Evolutionary conservation across 2,329 filamentous ascomycete species (phyloP).

Genomic region (Raffaelea arxii): DNA sequence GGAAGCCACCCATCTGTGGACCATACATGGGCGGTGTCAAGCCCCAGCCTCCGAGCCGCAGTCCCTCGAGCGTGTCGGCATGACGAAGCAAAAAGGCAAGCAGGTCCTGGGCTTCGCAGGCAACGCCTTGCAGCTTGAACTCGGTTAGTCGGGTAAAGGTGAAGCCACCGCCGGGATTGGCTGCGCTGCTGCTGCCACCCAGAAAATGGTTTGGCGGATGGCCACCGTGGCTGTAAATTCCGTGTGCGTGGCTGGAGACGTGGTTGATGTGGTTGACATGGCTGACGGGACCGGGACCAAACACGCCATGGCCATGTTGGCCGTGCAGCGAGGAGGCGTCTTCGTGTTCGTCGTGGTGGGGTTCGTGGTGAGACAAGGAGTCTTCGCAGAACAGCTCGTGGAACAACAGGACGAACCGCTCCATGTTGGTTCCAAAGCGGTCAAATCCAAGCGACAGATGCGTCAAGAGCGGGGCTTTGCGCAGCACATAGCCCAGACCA

Average conservation of each 20-base stretch:
- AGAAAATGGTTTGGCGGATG: too few species aligned
- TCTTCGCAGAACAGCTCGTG: conserved; percentile 19
- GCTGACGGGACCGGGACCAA: neutral
- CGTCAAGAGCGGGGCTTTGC: conserved; percentile 25
- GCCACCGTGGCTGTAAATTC: neutral
- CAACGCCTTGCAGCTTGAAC: conserved; percentile 32
- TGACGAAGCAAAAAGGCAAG: conserved; percentile 31
- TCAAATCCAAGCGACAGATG: conserved; percentile 32
- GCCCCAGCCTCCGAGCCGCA: conserved; percentile 35
- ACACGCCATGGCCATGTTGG: neutral
- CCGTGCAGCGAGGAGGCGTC: neutral
- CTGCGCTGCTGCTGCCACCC: neutral
- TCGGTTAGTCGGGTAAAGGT: conserved; percentile 28
- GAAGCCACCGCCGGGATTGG: conserved; percentile 13
- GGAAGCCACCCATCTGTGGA: conserved; percentile 31
- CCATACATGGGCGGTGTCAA: conserved; percentile 18
- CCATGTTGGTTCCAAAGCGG: conserved; percentile 25
- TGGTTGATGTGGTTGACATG: neutral
- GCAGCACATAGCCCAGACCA: conserved; percentile 31
- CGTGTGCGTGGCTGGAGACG: neutral
- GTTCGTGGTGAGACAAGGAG: neutral
- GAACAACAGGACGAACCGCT: conserved; percentile 31
- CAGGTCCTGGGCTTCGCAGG: conserved; percentile 33
- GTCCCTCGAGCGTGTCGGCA: conserved; percentile 25
- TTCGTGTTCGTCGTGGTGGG: neutral